These are phyloP conservation scores for Peronosclerospora sorghi DNA, from an alignment of 352 stramenopile genomes.

Conservation along the genomic window DNA sequence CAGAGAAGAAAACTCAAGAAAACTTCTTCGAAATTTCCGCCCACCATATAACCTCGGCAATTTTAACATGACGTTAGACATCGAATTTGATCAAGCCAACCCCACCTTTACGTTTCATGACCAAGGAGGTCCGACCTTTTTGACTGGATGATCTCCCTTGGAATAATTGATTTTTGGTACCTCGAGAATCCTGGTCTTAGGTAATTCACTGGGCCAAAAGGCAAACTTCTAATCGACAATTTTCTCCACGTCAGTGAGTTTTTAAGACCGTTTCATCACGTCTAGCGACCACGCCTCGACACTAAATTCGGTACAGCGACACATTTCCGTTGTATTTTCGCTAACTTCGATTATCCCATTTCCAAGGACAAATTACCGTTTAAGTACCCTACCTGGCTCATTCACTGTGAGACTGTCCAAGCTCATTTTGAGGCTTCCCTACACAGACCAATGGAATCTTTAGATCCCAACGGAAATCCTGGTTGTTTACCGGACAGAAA, in stretches of 20 bases:
- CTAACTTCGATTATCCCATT: background rate
- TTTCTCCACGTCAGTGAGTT: background rate
- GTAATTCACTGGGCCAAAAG: background rate
- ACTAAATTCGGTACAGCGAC: background rate
- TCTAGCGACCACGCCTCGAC: background rate
- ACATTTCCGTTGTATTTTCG: background rate
- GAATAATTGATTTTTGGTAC: constrained; percentile 1
- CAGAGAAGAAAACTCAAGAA: too few relatives aligned
- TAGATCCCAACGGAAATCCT: background rate
- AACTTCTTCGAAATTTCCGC: background rate
- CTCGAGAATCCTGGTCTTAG: background rate
- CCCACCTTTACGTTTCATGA: background rate
- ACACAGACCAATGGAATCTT: too few relatives aligned
- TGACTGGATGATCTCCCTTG: constrained; percentile 1
- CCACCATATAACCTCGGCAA: constrained; percentile 1
- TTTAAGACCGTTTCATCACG: background rate
- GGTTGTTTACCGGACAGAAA: background rate
- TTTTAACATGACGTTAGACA: constrained; percentile 2
- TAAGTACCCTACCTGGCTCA: constrained; percentile 1
- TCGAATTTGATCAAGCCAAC: background rate
- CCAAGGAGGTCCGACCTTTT: background rate
- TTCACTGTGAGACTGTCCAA: background rate
- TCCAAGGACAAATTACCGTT: background rate
- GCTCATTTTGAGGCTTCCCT: background rate
- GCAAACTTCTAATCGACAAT: background rate